These are phyloP conservation scores for Rosa lucieae DNA, from an alignment of 306 rosid genomes.

Conservation along the genomic window DNA sequence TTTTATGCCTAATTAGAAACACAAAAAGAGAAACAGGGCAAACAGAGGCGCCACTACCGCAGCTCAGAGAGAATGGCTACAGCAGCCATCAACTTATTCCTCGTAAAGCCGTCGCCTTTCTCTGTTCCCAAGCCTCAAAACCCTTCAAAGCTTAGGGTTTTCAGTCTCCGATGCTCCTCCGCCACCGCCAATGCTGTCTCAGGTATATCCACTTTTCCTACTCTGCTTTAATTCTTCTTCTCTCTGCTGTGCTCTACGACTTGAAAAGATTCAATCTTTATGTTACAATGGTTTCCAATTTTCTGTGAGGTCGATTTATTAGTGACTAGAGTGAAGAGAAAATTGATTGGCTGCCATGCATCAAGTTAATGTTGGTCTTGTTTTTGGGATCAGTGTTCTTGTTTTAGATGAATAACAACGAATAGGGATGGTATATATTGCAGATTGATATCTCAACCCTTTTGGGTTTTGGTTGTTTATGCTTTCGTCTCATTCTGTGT, in stretches of 20 bases:
- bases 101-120: constrained; percentile 7
- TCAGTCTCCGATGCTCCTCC: constrained; percentile 32
- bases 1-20: too few relatives aligned
- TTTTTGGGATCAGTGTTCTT: neutral
- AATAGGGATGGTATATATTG: neutral
- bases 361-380: neutral
- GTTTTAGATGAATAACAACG: neutral
- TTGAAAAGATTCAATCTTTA: neutral
- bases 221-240: neutral
- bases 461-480: neutral
- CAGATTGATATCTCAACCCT: neutral
- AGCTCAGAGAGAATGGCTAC: constrained; percentile 5
- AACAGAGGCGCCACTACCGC: neutral
- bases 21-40: neutral
- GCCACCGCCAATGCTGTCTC: neutral
- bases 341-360: neutral
- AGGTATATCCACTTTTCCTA: constrained; percentile 4
- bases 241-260: neutral
- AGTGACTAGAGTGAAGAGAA: neutral
- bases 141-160: constrained; percentile 14
- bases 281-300: neutral
- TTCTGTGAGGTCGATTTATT: neutral
- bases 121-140: neutral
- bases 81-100: constrained; percentile 16
- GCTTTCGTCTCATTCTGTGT: neutral